Evolutionary conservation across 1,284 basidiomycete species (phyloP).

Genomic region (Sporisorium scitamineum): DNA sequence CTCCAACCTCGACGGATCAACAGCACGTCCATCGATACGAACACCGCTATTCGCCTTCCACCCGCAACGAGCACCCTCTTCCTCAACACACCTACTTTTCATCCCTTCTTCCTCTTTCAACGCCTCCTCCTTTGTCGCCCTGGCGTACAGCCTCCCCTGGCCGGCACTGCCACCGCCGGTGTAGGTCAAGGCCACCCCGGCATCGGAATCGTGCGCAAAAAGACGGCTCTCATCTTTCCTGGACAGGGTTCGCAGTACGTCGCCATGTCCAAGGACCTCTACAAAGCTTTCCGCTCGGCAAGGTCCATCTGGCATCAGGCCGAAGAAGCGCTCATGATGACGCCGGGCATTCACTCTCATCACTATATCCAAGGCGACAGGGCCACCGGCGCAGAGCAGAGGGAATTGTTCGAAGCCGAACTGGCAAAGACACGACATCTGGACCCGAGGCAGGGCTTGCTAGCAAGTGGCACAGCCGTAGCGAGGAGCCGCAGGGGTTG

Average conservation of each 20-base stretch:
- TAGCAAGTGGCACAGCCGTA: slow-evolving; percentile 44
- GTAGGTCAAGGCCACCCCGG: slow-evolving; percentile 45
- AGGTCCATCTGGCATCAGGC: slow-evolving; percentile 64
- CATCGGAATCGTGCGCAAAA: slow-evolving; percentile 53
- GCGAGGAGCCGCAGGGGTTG: slow-evolving; percentile 51
- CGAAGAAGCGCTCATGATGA: slow-evolving; percentile 61
- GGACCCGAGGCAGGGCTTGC: slow-evolving; percentile 43
- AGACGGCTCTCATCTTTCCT: slow-evolving; percentile 64
- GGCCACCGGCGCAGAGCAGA: slow-evolving; percentile 30
- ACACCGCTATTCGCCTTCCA: slow-evolving; percentile 45
- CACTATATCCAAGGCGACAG: slow-evolving; percentile 36
- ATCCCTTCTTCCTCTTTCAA: slow-evolving; percentile 64
- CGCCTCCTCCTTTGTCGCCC: slow-evolving; percentile 60
- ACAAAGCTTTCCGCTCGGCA: slow-evolving; percentile 59
- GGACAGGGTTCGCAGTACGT: slow-evolving; percentile 68
- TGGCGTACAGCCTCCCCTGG: slow-evolving; percentile 51
- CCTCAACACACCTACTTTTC: slow-evolving; percentile 67
- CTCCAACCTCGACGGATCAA: slow-evolving; percentile 12
- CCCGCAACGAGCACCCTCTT: slow-evolving; percentile 53
- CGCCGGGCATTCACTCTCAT: slow-evolving; percentile 44
- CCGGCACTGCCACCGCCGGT: slow-evolving; percentile 44
- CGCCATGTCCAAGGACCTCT: slow-evolving; percentile 66
- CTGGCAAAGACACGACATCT: slow-evolving; percentile 51
- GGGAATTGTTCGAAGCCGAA: slow-evolving; percentile 60
- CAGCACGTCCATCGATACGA: slow-evolving; percentile 18